These are phyloP conservation scores for Ammopiptanthus mongolicus DNA, from an alignment of 306 rosid genomes.

Conservation along the genomic window DNA sequence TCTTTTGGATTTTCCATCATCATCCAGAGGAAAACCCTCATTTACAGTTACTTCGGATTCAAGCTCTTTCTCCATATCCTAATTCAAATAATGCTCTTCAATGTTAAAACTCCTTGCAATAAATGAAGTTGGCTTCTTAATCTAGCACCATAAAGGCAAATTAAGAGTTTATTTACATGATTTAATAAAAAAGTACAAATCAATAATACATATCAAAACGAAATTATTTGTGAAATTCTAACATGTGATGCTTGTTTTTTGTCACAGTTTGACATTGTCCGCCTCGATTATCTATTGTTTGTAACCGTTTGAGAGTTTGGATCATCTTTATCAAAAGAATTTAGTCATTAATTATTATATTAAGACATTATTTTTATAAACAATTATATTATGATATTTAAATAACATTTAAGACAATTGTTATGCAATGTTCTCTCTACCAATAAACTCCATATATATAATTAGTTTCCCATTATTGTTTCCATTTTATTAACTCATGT, in stretches of 20 bases:
- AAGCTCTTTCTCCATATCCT: neutral
- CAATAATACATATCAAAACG: neutral
- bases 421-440: too few species aligned
- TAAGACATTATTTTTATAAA: too few species aligned
- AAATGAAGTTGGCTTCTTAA: neutral
- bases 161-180: neutral
- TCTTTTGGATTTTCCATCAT: constrained; percentile 38
- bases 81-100: neutral
- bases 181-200: neutral
- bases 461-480: too few species aligned
- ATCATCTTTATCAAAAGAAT: too few species aligned
- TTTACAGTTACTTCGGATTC: neutral
- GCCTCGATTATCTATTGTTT: neutral
- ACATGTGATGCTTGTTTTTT: neutral
- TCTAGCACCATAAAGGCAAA: neutral
- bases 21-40: constrained; percentile 13
- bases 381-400: too few species aligned
- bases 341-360: too few species aligned
- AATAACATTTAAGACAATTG: too few species aligned
- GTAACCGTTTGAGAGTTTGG: too few species aligned
- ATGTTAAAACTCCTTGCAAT: neutral
- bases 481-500: too few species aligned
- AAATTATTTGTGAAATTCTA: neutral
- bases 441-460: too few species aligned
- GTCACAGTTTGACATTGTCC: constrained; percentile 12